Conservation (phyloP, 371 early-diverging fungal species). For the Batkoa obscura region DNA sequence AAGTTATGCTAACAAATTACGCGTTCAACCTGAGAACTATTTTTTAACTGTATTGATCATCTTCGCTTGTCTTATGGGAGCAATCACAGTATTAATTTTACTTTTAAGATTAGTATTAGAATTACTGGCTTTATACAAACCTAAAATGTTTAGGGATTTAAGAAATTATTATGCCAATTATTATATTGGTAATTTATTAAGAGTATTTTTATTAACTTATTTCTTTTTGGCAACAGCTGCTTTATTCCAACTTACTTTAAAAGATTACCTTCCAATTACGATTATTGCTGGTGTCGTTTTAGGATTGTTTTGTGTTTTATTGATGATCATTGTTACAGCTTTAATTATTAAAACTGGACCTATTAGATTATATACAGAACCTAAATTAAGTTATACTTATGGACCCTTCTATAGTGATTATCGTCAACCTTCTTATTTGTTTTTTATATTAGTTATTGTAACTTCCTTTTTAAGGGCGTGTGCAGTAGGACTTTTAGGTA, state of each 20-base stretch:
- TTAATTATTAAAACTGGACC: slow-evolving; percentile 11
- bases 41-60: slow-evolving; percentile 3
- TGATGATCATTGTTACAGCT: slow-evolving; percentile 1
- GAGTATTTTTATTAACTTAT: slow-evolving; percentile 11
- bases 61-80: slow-evolving; percentile 1
- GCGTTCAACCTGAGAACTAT: background rate
- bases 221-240: slow-evolving; percentile 15
- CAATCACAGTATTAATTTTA: background rate
- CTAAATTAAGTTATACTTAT: slow-evolving; percentile 13
- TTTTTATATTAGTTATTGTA: slow-evolving; percentile 14
- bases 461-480: slow-evolving; percentile 13
- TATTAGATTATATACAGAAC: slow-evolving; percentile 13
- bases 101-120: background rate
- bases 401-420: slow-evolving; percentile 16
- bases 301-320: slow-evolving; percentile 6
- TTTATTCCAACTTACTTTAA: slow-evolving; percentile 14
- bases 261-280: slow-evolving; percentile 11
- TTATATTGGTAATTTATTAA: slow-evolving; percentile 12
- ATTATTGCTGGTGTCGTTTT: slow-evolving; percentile 11
- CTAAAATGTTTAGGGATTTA: slow-evolving; percentile 10
- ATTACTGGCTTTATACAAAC: background rate
- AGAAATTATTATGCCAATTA: slow-evolving; percentile 12
- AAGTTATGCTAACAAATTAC: background rate
- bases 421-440: slow-evolving; percentile 12
- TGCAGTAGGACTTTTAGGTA: slow-evolving; percentile 10